Evolutionary conservation across 176 grass and related monocot genomes (phyloP).

Genomic region (Bothriochloa decipiens): DNA sequence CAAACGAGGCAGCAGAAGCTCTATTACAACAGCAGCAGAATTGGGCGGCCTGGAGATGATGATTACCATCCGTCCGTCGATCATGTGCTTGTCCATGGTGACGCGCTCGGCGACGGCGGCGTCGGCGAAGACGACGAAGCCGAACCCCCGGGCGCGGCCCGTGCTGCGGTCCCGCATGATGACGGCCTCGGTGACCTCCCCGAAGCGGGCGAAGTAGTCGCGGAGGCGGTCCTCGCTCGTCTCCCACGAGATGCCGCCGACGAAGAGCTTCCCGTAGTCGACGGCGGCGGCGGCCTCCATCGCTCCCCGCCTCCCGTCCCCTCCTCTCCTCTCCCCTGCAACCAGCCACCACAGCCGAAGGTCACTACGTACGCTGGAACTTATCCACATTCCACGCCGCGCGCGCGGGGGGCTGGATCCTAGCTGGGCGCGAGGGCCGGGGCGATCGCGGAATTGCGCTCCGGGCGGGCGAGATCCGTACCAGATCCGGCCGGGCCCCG

Average conservation of each 20-base stretch:
- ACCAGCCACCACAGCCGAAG: neutral
- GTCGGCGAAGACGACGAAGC: conserved; percentile 85
- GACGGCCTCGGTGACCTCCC: conserved; percentile 87
- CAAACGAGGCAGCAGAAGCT: no score
- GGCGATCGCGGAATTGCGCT: conserved; percentile 40
- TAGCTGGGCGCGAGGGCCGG: neutral
- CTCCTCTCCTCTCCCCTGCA: conserved; percentile 36
- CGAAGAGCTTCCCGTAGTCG: conserved; percentile 82
- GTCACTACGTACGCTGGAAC: neutral
- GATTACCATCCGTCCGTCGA: conserved; percentile 88
- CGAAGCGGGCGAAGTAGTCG: conserved; percentile 82
- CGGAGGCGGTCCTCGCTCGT: conserved; percentile 89
- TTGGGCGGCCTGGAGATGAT: no score
- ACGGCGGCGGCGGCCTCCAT: conserved; percentile 77
- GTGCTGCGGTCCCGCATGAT: conserved; percentile 94
- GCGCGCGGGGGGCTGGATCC: conserved; percentile 36
- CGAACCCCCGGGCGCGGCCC: conserved; percentile 90
- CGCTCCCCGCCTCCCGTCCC: conserved; percentile 17
- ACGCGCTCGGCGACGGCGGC: conserved; percentile 65
- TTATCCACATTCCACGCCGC: conserved; percentile 35
- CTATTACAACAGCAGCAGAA: no score
- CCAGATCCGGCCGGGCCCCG: conserved; percentile 46
- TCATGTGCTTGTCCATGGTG: conserved; percentile 92
- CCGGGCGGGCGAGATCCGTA: conserved; percentile 30
- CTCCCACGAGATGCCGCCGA: conserved; percentile 98